Conservation (phyloP, 129 eudicot species). For the Tagetes patula region DNA sequence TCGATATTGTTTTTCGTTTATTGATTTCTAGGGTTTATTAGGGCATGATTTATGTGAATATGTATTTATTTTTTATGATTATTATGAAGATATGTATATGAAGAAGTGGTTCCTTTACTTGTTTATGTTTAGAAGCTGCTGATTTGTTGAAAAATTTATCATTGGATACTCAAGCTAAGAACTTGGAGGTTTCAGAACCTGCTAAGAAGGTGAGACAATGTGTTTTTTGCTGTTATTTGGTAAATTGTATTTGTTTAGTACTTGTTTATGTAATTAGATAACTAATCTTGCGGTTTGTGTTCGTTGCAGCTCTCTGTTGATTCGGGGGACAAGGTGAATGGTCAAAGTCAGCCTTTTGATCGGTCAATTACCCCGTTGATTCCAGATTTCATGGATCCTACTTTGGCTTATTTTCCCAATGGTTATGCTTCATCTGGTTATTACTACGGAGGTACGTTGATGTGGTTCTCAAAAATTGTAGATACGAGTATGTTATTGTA, state of each 20-base stretch:
- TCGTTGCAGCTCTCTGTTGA: conserved; percentile 30
- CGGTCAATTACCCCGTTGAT: conserved; percentile 55
- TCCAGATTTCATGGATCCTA: conserved; percentile 57
- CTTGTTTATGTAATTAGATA: neutral
- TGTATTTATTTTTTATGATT: neutral
- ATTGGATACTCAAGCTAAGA: conserved; percentile 62
- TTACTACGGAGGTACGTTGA: conserved; percentile 53
- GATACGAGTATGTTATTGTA: neutral
- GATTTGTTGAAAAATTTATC: conserved; percentile 72
- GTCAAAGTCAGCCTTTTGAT: conserved; percentile 45
- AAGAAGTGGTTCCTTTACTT: conserved; percentile 32
- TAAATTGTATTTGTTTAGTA: neutral
- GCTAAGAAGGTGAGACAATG: conserved; percentile 52
- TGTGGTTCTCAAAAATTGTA: neutral
- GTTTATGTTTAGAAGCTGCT: conserved; percentile 52
- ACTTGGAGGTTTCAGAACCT: conserved; percentile 56
- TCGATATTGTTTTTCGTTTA: too few relatives aligned
- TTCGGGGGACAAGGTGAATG: conserved; percentile 35
- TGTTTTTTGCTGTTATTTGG: too few relatives aligned
- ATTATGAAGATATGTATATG: neutral
- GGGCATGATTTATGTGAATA: neutral
- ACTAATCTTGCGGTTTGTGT: neutral
- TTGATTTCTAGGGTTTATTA: too few relatives aligned
- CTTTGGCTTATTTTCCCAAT: conserved; percentile 50
- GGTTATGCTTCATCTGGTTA: conserved; percentile 51